phyloP scores from a whole-genome alignment of 225 moss, liverwort and hornwort species.

The Bryoerythrophyllum caledonicum region DNA sequence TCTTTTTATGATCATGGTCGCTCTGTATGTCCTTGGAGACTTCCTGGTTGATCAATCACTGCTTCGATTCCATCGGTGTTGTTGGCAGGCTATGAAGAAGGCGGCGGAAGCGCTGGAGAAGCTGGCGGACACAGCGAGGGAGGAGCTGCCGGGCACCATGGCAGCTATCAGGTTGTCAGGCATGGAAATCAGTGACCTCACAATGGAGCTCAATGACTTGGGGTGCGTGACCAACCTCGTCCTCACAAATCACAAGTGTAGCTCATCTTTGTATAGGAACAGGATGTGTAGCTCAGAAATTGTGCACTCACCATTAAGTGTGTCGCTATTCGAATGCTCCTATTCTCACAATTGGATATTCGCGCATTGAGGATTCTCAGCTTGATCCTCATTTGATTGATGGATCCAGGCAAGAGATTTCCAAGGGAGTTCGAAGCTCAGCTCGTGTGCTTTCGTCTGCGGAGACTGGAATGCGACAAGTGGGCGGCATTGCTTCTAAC shows the following conservation, averaged over 20 bases:
- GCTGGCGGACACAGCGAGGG: constrained; percentile 89
- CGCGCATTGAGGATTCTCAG: neutral
- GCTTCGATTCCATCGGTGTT: constrained; percentile 10
- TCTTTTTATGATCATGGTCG: constrained; percentile 4
- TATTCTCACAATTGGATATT: neutral
- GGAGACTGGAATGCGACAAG: constrained; percentile 79
- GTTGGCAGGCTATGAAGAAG: constrained; percentile 69
- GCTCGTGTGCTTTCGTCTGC: constrained; percentile 88
- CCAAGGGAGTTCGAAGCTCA: constrained; percentile 92
- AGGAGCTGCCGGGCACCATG: constrained; percentile 98
- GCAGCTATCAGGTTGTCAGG: constrained; percentile 95
- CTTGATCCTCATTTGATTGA: neutral
- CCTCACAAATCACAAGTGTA: constrained; percentile 3
- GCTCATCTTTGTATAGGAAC: too few relatives aligned
- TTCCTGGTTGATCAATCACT: neutral
- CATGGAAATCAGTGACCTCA: constrained; percentile 99
- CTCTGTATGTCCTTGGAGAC: neutral
- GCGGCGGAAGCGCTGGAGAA: constrained; percentile 83
- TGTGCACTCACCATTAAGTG: neutral
- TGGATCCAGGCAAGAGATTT: constrained; percentile 82
- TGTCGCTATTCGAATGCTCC: neutral
- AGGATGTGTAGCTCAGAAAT: too few relatives aligned
- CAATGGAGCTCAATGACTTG: constrained; percentile 98
- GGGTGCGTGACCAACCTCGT: constrained; percentile 52
- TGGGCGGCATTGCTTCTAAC: constrained; percentile 70